A percentile compares a stretch with the other conserved stretches of the same genome.
phyloP scores from a whole-genome alignment of 176 grass and related monocot genomes.

The Oryza glumipatula region DNA sequence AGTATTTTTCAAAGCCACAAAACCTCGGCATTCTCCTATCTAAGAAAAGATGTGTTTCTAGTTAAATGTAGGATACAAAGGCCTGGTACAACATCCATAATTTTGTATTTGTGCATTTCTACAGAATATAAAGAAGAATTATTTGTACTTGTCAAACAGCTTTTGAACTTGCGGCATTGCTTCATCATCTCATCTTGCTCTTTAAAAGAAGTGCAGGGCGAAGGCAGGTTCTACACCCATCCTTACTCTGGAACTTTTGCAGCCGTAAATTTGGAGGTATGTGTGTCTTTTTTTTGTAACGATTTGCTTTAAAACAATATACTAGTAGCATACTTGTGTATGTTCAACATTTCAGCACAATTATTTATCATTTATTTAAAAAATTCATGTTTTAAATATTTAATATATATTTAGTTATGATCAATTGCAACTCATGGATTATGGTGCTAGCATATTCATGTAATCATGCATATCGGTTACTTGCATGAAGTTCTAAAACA shows the following conservation, averaged over 20 bases:
- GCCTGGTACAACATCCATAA: not conserved
- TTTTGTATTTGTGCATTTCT: not conserved
- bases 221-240: not conserved
- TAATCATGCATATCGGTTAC: not conserved
- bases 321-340: not conserved
- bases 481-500: not conserved
- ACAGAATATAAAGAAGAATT: not conserved
- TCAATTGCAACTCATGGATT: not conserved
- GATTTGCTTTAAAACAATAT: not conserved
- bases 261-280: not conserved
- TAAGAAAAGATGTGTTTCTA: not conserved
- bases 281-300: not conserved
- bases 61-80: not conserved
- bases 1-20: not conserved
- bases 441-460: not conserved
- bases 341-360: not conserved
- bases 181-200: not conserved
- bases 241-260: not conserved
- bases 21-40: not conserved
- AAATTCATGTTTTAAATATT: not conserved
- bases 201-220: too few relatives aligned
- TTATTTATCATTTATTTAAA: not conserved
- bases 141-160: not conserved
- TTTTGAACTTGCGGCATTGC: not conserved
- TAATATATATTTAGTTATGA: not conserved